Conservation (phyloP, 306 rosid genomes). For the Dalbergia cochinchinensis region DNA sequence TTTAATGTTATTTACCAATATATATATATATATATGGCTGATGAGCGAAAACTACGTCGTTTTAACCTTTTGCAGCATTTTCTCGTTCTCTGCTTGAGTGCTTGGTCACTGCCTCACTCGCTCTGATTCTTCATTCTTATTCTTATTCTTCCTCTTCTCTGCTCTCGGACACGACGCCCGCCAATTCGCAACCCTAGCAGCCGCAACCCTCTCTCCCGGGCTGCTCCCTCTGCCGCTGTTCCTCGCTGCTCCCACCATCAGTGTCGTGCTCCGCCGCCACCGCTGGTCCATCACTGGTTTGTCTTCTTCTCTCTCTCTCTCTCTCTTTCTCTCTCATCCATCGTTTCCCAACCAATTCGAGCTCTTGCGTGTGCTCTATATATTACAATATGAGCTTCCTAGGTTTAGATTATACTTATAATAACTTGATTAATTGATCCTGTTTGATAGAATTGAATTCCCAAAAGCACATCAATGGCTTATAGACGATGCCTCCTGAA, state of each 20-base stretch:
- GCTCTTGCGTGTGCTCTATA: too few relatives aligned
- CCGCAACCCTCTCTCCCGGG: not conserved
- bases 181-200: not conserved
- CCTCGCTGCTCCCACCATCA: not conserved
- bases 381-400: not conserved
- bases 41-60: not conserved
- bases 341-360: too few relatives aligned
- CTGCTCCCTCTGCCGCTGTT: not conserved
- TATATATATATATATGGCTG: too few relatives aligned
- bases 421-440: slow-evolving; percentile 29
- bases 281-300: not conserved
- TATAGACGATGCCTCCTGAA: slow-evolving; percentile 74
- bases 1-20: too few relatives aligned
- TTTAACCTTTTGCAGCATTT: not conserved
- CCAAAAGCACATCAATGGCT: slow-evolving; percentile 66
- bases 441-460: slow-evolving; percentile 41
- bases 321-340: too few relatives aligned
- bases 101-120: not conserved
- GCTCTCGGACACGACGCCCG: not conserved
- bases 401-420: not conserved
- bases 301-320: not conserved
- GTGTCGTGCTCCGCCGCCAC: not conserved
- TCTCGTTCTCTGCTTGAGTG: not conserved
- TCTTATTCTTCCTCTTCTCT: too few relatives aligned
- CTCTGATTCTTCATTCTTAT: not conserved